phyloP scores from a whole-genome alignment of 208 protist genomes.

The Blechomonas ayalai region DNA sequence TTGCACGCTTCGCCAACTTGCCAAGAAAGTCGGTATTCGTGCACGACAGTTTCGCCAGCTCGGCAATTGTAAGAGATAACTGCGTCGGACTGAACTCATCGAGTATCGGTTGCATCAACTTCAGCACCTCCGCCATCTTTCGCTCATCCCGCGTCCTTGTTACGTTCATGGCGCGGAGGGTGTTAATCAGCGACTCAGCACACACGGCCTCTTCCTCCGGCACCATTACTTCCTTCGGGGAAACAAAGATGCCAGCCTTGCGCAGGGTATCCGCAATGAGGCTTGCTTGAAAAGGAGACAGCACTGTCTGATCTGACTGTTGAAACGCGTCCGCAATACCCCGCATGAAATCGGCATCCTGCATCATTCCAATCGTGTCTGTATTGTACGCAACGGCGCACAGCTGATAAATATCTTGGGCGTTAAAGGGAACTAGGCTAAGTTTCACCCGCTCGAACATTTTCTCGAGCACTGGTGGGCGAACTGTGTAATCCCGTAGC shows the following conservation, averaged over 20 bases:
- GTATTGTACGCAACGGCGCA: conserved; percentile 59
- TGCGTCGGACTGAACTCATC: conserved; percentile 72
- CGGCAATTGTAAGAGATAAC: conserved; percentile 39
- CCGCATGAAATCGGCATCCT: conserved; percentile 79
- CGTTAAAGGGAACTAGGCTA: conserved; percentile 66
- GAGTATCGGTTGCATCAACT: conserved; percentile 44
- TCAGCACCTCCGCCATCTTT: conserved; percentile 48
- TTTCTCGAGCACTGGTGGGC: conserved; percentile 18
- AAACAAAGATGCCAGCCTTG: conserved; percentile 47
- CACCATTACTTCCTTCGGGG: conserved; percentile 53
- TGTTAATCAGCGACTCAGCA: conserved; percentile 61
- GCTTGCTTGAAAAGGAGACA: conserved; percentile 77
- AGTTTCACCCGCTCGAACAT: conserved; percentile 61
- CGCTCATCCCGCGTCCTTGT: conserved; percentile 66
- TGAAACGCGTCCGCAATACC: conserved; percentile 66
- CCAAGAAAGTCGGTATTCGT: conserved; percentile 49
- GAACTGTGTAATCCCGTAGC: conserved; percentile 2
- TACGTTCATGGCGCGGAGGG: conserved; percentile 69
- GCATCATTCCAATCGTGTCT: conserved; percentile 56
- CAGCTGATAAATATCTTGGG: conserved; percentile 77
- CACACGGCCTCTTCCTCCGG: conserved; percentile 69
- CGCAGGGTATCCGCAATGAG: conserved; percentile 70
- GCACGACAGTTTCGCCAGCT: conserved; percentile 61
- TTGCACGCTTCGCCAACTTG: conserved; percentile 41
- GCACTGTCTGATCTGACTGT: conserved; percentile 58